Base-by-base conservation (phyloP, 148 eudicot species). In the Polygonum maritimum region DNA sequence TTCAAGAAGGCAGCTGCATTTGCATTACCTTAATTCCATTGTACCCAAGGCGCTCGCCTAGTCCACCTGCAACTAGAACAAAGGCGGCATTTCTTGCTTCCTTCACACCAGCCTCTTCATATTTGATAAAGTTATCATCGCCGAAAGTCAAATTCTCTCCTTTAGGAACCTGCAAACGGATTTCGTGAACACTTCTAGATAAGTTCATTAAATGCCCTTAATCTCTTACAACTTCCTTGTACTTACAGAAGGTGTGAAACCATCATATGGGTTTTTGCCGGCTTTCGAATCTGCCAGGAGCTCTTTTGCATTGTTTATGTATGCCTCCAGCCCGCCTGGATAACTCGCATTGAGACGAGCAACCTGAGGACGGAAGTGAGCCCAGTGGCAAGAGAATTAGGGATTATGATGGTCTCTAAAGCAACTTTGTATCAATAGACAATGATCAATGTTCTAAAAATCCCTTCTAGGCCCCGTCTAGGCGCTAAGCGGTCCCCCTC, bases 21-120 rank as follows among this genome's bases (percentile, higher is more conserved):
- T 26, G 31, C 48, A 36, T 77, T 76, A 95, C 99, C 96, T 95
- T 95, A 78, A 95, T 92, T 84, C 97, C 99, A 79, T 91, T 92
- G 86, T 93, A 91, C 35, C 98, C 98, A 75, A 93, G 94, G 76
- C 99, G 97, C 81, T 95, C 99, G 12, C 99, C 99, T 78, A 95
- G 97, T 26, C 99, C 99, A 69, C 99, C 99, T 73, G 99, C 99
- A 84, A 92, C 99, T 84, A 95, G 99, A 76, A 95, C 92, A 86
- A 95, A 95, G 80, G 99, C 97, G 80, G 99, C 96, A 79, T 90
- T 88, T 75, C 81, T 82, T 48, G 88, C 89, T 90, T 95, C 96
- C 76, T 75, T 87, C 67, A 95, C 84, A 60, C 99, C 99, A 71
- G 89, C 70, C 49, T 92, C 94, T 83, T 95, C 99, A 78, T 77